Percentiles rank a stretch among this genome's conserved stretches.
Conservation (phyloP, 2,329 filamentous ascomycete species). For the Sclerotiophoma versabilis region DNA sequence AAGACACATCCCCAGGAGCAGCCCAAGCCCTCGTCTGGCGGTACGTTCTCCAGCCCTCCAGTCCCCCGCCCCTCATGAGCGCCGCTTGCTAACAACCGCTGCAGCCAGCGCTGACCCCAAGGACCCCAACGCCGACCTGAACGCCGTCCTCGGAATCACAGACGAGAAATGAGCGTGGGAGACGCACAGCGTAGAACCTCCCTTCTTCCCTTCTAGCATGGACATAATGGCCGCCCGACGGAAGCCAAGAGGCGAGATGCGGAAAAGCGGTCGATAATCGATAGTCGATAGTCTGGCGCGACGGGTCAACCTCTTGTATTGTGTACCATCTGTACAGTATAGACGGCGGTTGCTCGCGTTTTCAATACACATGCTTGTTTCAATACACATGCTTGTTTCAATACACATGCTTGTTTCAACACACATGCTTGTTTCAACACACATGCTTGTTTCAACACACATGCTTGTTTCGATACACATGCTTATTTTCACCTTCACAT, state of each 20-base stretch:
- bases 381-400: too few relatives aligned
- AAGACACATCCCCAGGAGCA: constrained; percentile 68
- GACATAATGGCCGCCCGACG: constrained; percentile 26
- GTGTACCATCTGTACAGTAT: constrained; percentile 54
- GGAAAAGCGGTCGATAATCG: constrained; percentile 26
- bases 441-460: too few relatives aligned
- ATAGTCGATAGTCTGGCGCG: constrained; percentile 28
- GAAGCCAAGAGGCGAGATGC: constrained; percentile 22
- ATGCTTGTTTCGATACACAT: constrained; percentile 45
- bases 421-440: too few relatives aligned
- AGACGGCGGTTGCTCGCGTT: constrained; percentile 48
- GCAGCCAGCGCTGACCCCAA: constrained; percentile 71
- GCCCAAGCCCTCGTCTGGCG: constrained; percentile 39
- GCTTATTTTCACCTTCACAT: constrained; percentile 26
- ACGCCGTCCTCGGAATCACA: constrained; percentile 62
- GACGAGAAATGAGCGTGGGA: constrained; percentile 41
- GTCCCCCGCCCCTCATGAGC: too few relatives aligned
- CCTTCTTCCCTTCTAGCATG: constrained; percentile 36
- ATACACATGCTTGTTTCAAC: too few relatives aligned
- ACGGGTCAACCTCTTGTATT: constrained; percentile 45
- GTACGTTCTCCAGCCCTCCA: constrained; percentile 24
- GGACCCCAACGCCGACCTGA: constrained; percentile 91
- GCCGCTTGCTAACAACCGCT: constrained; percentile 26
- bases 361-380: constrained; percentile 42
- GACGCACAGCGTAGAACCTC: constrained; percentile 7